Evolutionary conservation across 2,329 filamentous ascomycete genomes (phyloP).

Genomic region (Apiospora kogelbergensis): DNA sequence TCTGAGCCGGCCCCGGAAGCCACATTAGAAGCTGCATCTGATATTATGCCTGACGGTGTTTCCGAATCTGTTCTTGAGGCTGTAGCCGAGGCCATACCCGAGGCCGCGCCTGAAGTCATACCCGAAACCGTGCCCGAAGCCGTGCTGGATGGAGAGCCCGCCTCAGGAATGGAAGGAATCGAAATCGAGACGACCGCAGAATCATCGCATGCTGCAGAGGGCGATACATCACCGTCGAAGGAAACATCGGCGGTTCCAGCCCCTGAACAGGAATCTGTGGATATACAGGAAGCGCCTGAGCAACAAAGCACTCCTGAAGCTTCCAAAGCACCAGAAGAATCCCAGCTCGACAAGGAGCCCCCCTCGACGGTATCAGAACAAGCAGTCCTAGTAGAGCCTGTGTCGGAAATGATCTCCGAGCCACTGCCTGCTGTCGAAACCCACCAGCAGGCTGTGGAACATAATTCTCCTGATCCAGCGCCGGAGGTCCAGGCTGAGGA

Average conservation of each 20-base stretch:
- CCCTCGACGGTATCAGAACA: not conserved
- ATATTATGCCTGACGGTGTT: not conserved
- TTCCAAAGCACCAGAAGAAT: not conserved
- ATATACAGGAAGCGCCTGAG: not conserved
- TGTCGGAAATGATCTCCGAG: not conserved
- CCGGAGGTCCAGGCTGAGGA: not conserved
- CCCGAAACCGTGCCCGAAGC: not conserved
- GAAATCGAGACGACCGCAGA: not conserved
- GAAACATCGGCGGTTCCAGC: not conserved
- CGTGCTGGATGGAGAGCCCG: not conserved
- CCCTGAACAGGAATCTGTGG: not conserved
- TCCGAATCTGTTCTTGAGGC: not conserved
- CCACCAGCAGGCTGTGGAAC: not conserved
- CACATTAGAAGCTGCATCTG: not conserved
- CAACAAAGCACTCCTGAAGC: not conserved
- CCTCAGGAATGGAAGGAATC: not conserved
- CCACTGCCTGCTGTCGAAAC: not conserved
- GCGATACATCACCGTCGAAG: not conserved
- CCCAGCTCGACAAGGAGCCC: not conserved
- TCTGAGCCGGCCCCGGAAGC: not conserved
- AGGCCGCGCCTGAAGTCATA: not conserved
- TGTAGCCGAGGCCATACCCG: not conserved
- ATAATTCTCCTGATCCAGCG: not conserved
- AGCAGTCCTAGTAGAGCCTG: not conserved
- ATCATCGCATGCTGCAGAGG: not conserved